A percentile compares a stretch with the other conserved stretches of the same genome.
phyloP scores from a whole-genome alignment of 164 flowering plant species.

The Umbellularia californica region DNA sequence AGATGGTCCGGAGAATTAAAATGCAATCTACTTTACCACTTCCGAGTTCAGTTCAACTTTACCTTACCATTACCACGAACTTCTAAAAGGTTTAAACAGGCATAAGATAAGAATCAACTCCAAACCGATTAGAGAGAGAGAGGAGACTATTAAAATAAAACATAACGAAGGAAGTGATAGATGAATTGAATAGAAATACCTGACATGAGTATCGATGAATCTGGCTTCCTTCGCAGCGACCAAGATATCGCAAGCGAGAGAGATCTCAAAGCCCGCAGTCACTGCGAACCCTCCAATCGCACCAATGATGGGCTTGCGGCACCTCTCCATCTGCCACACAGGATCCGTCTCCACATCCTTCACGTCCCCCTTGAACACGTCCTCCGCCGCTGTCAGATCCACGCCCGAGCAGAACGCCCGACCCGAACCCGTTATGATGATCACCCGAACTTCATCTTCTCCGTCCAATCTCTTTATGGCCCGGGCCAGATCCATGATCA shows the following conservation, averaged over 20 bases:
- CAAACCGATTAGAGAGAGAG: not conserved
- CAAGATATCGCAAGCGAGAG: slow-evolving; percentile 78
- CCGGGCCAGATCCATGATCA: slow-evolving; percentile 63
- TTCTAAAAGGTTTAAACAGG: no score
- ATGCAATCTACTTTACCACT: no score
- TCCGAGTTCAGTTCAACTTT: no score
- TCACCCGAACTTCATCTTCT: slow-evolving; percentile 66
- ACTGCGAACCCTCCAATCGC: slow-evolving; percentile 82
- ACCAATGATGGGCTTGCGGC: slow-evolving; percentile 79
- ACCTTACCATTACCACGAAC: no score
- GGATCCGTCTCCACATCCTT: slow-evolving; percentile 67
- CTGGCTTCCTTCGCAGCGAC: slow-evolving; percentile 72
- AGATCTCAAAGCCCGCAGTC: slow-evolving; percentile 92
- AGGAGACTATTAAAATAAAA: not conserved
- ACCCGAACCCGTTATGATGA: slow-evolving; percentile 70
- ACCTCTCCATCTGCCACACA: slow-evolving; percentile 79
- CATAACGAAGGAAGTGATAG: not conserved
- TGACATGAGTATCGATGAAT: slow-evolving; percentile 85
- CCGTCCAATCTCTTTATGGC: slow-evolving; percentile 51
- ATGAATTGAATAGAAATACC: slow-evolving; percentile 25
- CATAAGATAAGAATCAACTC: no score
- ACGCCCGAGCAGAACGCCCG: slow-evolving; percentile 88
- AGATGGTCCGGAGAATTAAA: no score
- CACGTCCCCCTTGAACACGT: slow-evolving; percentile 91
- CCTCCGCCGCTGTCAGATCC: slow-evolving; percentile 82